Evolutionary conservation across 441 rosid species (phyloP).

Genomic region (Erodium texanum): DNA sequence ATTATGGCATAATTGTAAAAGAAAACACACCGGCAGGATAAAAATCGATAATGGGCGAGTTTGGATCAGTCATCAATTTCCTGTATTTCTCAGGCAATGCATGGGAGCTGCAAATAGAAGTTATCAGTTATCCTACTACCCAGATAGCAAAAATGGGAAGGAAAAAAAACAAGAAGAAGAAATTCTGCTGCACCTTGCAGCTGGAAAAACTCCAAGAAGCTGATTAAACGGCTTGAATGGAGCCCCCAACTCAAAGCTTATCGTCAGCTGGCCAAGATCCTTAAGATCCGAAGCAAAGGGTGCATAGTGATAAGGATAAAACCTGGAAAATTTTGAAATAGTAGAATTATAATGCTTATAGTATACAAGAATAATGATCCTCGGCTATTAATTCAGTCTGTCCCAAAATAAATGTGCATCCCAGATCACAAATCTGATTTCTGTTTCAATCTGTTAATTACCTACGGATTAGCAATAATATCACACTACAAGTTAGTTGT

Average conservation of each 20-base stretch:
- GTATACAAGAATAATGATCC: neutral
- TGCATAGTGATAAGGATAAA: constrained; percentile 36
- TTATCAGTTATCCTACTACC: neutral
- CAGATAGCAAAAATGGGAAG: neutral
- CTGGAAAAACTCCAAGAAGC: constrained; percentile 27
- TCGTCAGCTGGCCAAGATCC: constrained; percentile 17
- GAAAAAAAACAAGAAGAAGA: neutral
- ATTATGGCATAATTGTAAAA: neutral
- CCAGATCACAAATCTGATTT: neutral
- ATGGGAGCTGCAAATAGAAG: constrained; percentile 22
- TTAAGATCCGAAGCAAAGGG: constrained; percentile 31
- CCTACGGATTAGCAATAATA: neutral
- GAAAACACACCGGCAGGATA: constrained; percentile 24
- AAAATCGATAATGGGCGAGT: constrained; percentile 26
- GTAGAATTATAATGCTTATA: neutral
- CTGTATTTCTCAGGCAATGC: constrained; percentile 27
- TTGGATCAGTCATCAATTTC: constrained; percentile 24
- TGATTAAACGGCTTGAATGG: constrained; percentile 33
- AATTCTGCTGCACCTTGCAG: constrained; percentile 22
- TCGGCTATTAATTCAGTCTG: neutral
- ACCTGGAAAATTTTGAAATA: constrained; percentile 19
- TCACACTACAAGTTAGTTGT: neutral
- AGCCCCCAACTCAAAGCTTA: constrained; percentile 23
- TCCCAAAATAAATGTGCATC: neutral
- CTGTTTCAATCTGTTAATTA: neutral